Conservation (phyloP, 768 basidiomycete genomes). For the Russula earlei region DNA sequence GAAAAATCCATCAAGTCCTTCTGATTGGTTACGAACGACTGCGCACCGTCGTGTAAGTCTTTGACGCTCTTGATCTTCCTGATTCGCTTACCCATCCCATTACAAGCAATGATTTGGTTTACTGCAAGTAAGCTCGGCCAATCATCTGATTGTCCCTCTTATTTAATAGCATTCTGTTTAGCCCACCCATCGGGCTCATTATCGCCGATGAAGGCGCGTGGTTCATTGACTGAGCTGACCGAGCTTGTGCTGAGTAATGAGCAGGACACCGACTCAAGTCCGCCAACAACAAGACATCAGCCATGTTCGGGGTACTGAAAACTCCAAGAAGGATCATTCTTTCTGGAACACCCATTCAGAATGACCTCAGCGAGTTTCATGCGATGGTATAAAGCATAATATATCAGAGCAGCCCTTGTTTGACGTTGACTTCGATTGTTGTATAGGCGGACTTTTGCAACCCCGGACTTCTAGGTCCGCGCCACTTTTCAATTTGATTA, state of each 20-base stretch:
- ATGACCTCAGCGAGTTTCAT: slow-evolving; percentile 91
- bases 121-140: slow-evolving; percentile 45
- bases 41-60: slow-evolving; percentile 60
- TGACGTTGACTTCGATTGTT: neutral
- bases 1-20: slow-evolving; percentile 73
- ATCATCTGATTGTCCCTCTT: neutral
- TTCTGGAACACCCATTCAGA: slow-evolving; percentile 96
- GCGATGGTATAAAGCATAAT: slow-evolving; percentile 60
- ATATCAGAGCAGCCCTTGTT: neutral
- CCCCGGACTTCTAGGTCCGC: slow-evolving; percentile 74
- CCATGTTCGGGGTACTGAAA: slow-evolving; percentile 70
- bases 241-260: neutral
- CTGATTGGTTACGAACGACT: slow-evolving; percentile 94
- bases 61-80: neutral
- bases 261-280: slow-evolving; percentile 88
- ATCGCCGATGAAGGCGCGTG: slow-evolving; percentile 87
- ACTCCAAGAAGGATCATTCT: slow-evolving; percentile 78
- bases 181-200: slow-evolving; percentile 87
- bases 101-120: slow-evolving; percentile 44
- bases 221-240: neutral
- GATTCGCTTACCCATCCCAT: neutral
- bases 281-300: slow-evolving; percentile 80
- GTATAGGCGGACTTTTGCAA: slow-evolving; percentile 85
- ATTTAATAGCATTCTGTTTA: slow-evolving; percentile 25
- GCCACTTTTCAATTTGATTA: neutral